Conservation (phyloP, 2,329 filamentous ascomycete species). For the Fusarium sp. region DNA sequence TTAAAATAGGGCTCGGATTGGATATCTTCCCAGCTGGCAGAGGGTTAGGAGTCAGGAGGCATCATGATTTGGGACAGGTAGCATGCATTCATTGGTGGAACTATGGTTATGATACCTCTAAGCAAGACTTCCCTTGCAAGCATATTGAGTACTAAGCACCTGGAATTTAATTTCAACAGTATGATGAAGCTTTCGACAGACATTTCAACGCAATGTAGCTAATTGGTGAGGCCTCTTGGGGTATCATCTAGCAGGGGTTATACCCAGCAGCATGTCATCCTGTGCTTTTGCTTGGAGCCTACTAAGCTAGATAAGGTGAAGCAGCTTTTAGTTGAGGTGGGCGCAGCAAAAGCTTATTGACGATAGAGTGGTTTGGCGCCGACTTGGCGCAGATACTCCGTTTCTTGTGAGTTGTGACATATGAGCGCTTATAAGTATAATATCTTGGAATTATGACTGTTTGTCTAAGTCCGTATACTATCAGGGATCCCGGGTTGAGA, state of each 20-base stretch:
- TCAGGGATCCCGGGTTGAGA: neutral
- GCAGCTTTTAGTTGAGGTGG: constrained; percentile 28
- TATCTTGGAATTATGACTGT: neutral
- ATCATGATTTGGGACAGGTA: constrained; percentile 36
- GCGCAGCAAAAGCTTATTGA: constrained; percentile 47
- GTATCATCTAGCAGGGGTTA: neutral
- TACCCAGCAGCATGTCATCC: constrained; percentile 18
- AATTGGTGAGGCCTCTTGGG: neutral
- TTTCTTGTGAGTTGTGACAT: neutral
- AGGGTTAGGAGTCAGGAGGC: constrained; percentile 31
- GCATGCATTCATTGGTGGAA: constrained; percentile 37
- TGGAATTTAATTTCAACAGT: neutral
- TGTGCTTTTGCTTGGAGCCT: constrained; percentile 22
- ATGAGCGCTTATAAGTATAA: neutral
- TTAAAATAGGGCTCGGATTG: constrained; percentile 18
- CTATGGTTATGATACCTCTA: constrained; percentile 39
- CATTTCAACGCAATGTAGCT: neutral
- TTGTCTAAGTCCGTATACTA: neutral
- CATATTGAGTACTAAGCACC: neutral
- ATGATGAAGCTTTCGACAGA: neutral
- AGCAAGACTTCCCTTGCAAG: constrained; percentile 19
- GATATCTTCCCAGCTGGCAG: constrained; percentile 17
- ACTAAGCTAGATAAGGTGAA: constrained; percentile 3
- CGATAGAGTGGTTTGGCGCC: constrained; percentile 42
- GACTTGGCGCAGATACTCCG: constrained; percentile 40